Percentiles rank a stretch among this genome's conserved stretches.
Conservation (phyloP, 225 moss, liverwort and hornwort species). For the Sphagnum tenellum region DNA sequence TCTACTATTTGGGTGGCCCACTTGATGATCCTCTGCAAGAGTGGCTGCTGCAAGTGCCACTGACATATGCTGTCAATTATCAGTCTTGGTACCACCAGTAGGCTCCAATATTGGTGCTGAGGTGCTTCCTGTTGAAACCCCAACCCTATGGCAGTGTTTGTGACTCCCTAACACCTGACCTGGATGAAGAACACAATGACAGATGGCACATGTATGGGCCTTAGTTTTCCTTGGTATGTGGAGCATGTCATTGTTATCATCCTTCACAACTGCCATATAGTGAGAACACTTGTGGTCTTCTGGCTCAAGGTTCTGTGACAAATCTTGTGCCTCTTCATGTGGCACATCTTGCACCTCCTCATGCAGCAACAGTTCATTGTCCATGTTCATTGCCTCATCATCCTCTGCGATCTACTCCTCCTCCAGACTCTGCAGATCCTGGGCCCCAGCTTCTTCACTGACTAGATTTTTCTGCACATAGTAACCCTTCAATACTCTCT, state of each 20-base stretch:
- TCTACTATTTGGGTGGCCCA: constrained; percentile 45
- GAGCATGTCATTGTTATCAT: constrained; percentile 76
- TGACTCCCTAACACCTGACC: constrained; percentile 96
- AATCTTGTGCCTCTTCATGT: constrained; percentile 14
- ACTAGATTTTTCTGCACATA: constrained; percentile 63
- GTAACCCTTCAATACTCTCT: constrained; percentile 91
- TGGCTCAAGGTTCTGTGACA: constrained; percentile 40
- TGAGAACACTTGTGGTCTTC: constrained; percentile 46
- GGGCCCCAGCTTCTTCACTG: constrained; percentile 27
- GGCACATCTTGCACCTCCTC: constrained; percentile 11
- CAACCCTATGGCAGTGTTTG: constrained; percentile 93
- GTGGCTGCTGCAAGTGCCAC: constrained; percentile 4
- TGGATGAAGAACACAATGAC: constrained; percentile 62
- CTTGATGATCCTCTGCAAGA: constrained; percentile 18
- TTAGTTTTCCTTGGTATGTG: constrained; percentile 50
- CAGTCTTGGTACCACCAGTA: constrained; percentile 22
- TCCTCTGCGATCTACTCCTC: constrained; percentile 65
- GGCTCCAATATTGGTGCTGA: constrained; percentile 29
- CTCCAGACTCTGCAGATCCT: constrained; percentile 37
- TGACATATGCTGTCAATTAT: constrained; percentile 1
- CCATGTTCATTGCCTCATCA: constrained; percentile 46
- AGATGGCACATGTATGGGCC: constrained; percentile 76
- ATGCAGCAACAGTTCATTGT: constrained; percentile 37
- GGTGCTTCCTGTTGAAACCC: constrained; percentile 28
- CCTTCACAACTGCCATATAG: constrained; percentile 46